phyloP scores from a whole-genome alignment of 2,329 filamentous ascomycete species.

The Thelonectria rubi region DNA sequence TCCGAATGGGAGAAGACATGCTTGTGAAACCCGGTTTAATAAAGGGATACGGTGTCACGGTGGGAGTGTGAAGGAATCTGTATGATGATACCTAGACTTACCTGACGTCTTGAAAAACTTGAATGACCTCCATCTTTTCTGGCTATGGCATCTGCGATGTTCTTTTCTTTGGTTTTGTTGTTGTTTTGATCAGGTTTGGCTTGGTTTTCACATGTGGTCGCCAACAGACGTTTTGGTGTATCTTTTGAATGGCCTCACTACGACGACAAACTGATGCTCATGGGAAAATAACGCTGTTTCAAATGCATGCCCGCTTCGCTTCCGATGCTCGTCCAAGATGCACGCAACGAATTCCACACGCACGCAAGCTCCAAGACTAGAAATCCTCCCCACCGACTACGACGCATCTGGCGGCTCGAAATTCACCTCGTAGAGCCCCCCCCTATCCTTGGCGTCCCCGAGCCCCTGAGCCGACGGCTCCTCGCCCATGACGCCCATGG shows the following conservation, averaged over 20 bases:
- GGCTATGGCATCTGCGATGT: slow-evolving; percentile 7
- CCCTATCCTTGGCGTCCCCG: slow-evolving; percentile 34
- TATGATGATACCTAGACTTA: slow-evolving; percentile 50
- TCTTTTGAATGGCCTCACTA: slow-evolving; percentile 13
- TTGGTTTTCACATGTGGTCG: background rate
- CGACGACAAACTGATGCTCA: slow-evolving; percentile 26
- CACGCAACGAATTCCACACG: background rate
- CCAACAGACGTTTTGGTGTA: too few relatives aligned
- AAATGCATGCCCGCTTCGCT: slow-evolving; percentile 34
- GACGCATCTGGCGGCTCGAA: slow-evolving; percentile 39
- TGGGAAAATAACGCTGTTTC: slow-evolving; percentile 20
- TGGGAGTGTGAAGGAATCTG: slow-evolving; percentile 46
- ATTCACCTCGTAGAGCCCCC: slow-evolving; percentile 42
- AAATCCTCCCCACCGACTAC: background rate
- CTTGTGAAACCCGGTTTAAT: slow-evolving; percentile 26
- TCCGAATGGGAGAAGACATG: slow-evolving; percentile 32
- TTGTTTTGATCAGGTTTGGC: background rate
- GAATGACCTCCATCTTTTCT: slow-evolving; percentile 38
- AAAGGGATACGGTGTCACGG: slow-evolving; percentile 32
- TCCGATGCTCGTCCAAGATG: slow-evolving; percentile 11
- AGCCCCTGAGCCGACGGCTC: slow-evolving; percentile 26
- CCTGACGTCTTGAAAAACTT: slow-evolving; percentile 39
- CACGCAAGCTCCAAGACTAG: background rate
- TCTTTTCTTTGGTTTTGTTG: background rate
- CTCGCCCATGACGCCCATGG: slow-evolving; percentile 34